A percentile compares a stretch with the other conserved stretches of the same genome.
Conservation (phyloP, 2,329 filamentous ascomycete genomes). For the Microsporum audouinii region DNA sequence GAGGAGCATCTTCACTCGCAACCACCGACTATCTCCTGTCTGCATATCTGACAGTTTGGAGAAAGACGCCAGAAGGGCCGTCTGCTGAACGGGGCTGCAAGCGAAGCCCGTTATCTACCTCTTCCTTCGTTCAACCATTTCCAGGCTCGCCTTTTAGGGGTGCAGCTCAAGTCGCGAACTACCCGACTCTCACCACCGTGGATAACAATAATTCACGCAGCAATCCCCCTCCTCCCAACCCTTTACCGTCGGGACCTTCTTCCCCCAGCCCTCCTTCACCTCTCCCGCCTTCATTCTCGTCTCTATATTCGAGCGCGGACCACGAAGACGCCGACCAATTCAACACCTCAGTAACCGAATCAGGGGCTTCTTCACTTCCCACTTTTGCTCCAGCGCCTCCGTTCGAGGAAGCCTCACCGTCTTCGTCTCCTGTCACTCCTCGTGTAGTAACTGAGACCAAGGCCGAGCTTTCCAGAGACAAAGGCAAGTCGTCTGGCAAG, state of each 20-base stretch:
- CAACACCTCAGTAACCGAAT: conserved; percentile 37
- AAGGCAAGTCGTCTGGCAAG: conserved; percentile 56
- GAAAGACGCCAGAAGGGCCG: neutral
- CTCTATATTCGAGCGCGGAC: conserved; percentile 46
- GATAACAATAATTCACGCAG: conserved; percentile 27
- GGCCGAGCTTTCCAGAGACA: conserved; percentile 68
- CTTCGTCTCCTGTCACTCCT: conserved; percentile 35
- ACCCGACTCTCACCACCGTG: conserved; percentile 24
- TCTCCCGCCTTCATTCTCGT: conserved; percentile 52
- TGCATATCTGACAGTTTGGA: neutral
- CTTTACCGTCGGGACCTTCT: conserved; percentile 32
- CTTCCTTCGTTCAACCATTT: conserved; percentile 11
- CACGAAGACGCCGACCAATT: conserved; percentile 26
- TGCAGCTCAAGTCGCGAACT: conserved; percentile 28
- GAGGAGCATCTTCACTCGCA: neutral
- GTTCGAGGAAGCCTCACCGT: conserved; percentile 36
- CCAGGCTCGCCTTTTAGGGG: conserved; percentile 33
- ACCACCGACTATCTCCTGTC: neutral
- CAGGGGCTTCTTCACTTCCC: conserved; percentile 37
- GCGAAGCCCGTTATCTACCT: neutral
- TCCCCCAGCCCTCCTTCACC: conserved; percentile 42
- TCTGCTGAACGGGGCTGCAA: neutral
- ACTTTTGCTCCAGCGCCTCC: conserved; percentile 43
- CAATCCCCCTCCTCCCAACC: conserved; percentile 25
- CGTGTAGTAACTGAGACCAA: conserved; percentile 63